Evolutionary conservation across 2,329 filamentous ascomycete genomes (phyloP).

Genomic region (Cordyceps cicadae): DNA sequence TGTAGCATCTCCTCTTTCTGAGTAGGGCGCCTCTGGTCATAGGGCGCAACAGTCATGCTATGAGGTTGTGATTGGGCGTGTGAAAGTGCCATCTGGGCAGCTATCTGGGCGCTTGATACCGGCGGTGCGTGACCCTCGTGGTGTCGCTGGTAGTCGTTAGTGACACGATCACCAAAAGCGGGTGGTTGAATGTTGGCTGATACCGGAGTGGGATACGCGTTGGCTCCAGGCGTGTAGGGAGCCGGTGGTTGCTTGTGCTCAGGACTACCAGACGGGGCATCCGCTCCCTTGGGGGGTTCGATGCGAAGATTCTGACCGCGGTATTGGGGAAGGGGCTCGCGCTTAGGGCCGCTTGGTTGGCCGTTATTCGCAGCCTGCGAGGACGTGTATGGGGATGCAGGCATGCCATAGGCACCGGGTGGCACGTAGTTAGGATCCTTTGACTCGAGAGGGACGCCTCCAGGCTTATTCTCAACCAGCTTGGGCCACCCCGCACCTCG

Average conservation of each 20-base stretch:
- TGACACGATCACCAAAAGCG: constrained; percentile 39
- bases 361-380: constrained; percentile 32
- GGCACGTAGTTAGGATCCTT: constrained; percentile 63
- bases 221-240: constrained; percentile 42
- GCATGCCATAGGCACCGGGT: constrained; percentile 55
- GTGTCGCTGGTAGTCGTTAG: constrained; percentile 49
- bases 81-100: constrained; percentile 52
- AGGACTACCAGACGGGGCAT: constrained; percentile 38
- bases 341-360: constrained; percentile 32
- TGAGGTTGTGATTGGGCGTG: constrained; percentile 33
- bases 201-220: constrained; percentile 54
- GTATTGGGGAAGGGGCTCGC: constrained; percentile 51
- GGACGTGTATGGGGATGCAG: constrained; percentile 17
- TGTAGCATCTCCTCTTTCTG: constrained; percentile 89
- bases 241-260: constrained; percentile 55
- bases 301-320: constrained; percentile 55
- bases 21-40: constrained; percentile 38
- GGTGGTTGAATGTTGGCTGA: constrained; percentile 44
- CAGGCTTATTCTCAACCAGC: constrained; percentile 59
- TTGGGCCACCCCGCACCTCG: constrained; percentile 68
- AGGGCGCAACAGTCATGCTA: constrained; percentile 16
- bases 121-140: constrained; percentile 38
- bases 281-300: constrained; percentile 52
- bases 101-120: constrained; percentile 41
- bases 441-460: constrained; percentile 69